A percentile compares a stretch with the other conserved stretches of the same genome.
phyloP scores from a whole-genome alignment of 805 yeast genomes.

The Metschnikowia corniflorae region DNA sequence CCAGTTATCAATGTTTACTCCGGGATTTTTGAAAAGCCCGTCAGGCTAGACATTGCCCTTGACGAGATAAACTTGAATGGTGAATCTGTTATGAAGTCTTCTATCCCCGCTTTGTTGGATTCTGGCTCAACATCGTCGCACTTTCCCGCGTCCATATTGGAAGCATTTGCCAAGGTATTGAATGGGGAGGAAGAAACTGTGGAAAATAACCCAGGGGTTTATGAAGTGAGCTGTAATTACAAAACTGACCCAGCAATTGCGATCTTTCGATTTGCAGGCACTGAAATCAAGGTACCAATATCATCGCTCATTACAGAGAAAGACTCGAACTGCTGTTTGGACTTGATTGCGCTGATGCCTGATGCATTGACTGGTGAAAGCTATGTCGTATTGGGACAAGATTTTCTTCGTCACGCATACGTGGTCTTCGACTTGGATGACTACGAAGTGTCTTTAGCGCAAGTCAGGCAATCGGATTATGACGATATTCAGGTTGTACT shows the following conservation, averaged over 20 bases:
- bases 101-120: conserved; percentile 36
- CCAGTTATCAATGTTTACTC: conserved; percentile 38
- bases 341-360: conserved; percentile 20
- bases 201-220: too few relatives aligned
- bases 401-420: conserved; percentile 60
- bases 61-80: conserved; percentile 29
- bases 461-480: conserved; percentile 23
- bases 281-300: conserved; percentile 50
- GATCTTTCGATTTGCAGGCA: conserved; percentile 55
- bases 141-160: conserved; percentile 37
- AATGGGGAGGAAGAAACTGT: neutral
- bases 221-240: conserved; percentile 13
- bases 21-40: conserved; percentile 24
- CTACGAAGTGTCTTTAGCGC: conserved; percentile 54
- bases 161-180: conserved; percentile 13
- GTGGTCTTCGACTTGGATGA: conserved; percentile 63
- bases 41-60: conserved; percentile 49
- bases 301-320: conserved; percentile 23
- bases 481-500: conserved; percentile 46
- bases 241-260: conserved; percentile 6
- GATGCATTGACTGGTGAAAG: conserved; percentile 51
- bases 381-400: conserved; percentile 55
- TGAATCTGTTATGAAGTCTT: conserved; percentile 3
- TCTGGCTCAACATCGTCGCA: conserved; percentile 53
- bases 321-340: conserved; percentile 25